Percentiles rank a stretch among this genome's conserved stretches.
Conservation (phyloP, 1,284 basidiomycete species). For the Cutaneotrichosporon spelunceum region DNA sequence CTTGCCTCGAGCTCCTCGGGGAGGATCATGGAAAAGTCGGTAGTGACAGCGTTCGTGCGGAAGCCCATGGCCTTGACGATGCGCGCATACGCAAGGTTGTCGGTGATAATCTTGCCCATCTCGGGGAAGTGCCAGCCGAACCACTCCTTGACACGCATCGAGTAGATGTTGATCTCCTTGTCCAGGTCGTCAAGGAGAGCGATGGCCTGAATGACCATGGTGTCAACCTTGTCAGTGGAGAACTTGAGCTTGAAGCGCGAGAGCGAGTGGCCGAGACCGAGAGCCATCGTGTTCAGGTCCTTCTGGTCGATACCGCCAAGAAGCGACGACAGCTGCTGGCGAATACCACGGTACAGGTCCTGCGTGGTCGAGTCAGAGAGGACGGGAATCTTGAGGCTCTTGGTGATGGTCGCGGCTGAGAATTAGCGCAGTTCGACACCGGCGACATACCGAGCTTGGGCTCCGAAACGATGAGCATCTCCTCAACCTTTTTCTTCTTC, state of each 20-base stretch:
- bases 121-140: slow-evolving; percentile 99
- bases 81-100: slow-evolving; percentile 96
- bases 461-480: slow-evolving; percentile 83
- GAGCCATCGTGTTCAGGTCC: slow-evolving; percentile 94
- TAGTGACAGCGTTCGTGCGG: slow-evolving; percentile 84
- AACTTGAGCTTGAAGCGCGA: slow-evolving; percentile 99
- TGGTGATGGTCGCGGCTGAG: slow-evolving; percentile 76
- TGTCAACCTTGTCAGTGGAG: slow-evolving; percentile 98
- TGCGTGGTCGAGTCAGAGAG: slow-evolving; percentile 62
- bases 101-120: slow-evolving; percentile 95
- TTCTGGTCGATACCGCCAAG: slow-evolving; percentile 90
- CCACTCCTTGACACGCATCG: slow-evolving; percentile 99
- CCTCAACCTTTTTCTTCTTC: slow-evolving; percentile 70
- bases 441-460: slow-evolving; percentile 73
- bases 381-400: slow-evolving; percentile 91
- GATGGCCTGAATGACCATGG: slow-evolving; percentile 98
- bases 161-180: slow-evolving; percentile 99
- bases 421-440: slow-evolving; percentile 11
- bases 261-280: slow-evolving; percentile 94
- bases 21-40: slow-evolving; percentile 81
- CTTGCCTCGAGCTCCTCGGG: slow-evolving; percentile 92
- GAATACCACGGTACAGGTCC: slow-evolving; percentile 95
- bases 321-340: slow-evolving; percentile 79
- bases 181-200: slow-evolving; percentile 97
- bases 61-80: slow-evolving; percentile 86